Base-by-base conservation (phyloP, 2,329 filamentous ascomycete species). In the Alternaria novae-zelandiae region DNA sequence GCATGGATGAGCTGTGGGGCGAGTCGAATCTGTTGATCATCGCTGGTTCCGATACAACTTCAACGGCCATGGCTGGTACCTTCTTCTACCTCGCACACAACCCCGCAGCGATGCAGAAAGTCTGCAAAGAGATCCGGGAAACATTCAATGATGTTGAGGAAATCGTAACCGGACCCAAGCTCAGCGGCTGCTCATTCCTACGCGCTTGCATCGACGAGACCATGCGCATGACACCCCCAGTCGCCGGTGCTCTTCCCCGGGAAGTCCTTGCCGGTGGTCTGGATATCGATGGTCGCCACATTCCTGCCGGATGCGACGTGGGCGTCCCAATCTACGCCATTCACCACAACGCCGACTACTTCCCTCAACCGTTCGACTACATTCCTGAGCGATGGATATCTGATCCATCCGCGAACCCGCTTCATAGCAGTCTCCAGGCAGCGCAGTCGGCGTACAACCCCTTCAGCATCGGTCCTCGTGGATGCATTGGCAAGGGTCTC, bases 371-470 rank as follows among this genome's bases (percentile, higher is more conserved):
- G 6, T 80, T 79, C 65, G 71, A 76, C 55, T 82, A 75, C 67
- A 61, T 75, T 2, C 79, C 80, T 0, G 78, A 79, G 61, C 76
- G 79, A 46, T 81, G 79, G 79, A 70, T 81, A 3, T 64, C 67
- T 3, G 77, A 80, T 43, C 53, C 73, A 0, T 60, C 68, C 0
- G 61, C 61, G 15, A 79, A 80, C 54, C 77, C 78, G 2, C 55
- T 78, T 13, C 70, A 75, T 43, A 58, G 45, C 45, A 72, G 72
- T 30, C 70, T 80, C 25, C 26, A 70, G 9, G 71, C 73, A 11
- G 90, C 91, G 3, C 86, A 90, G 54, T 85, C 84, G 32, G 91
- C 91, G 0, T 95, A 92, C 79, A 93, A 90, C 66, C 90, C 92
- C 2, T 93, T 93, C 71, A 89, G 86, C 49, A 82, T 92, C 65